Evolutionary conservation across 2,329 filamentous ascomycete genomes (phyloP).

Genomic region (Beauveria asiatica): DNA sequence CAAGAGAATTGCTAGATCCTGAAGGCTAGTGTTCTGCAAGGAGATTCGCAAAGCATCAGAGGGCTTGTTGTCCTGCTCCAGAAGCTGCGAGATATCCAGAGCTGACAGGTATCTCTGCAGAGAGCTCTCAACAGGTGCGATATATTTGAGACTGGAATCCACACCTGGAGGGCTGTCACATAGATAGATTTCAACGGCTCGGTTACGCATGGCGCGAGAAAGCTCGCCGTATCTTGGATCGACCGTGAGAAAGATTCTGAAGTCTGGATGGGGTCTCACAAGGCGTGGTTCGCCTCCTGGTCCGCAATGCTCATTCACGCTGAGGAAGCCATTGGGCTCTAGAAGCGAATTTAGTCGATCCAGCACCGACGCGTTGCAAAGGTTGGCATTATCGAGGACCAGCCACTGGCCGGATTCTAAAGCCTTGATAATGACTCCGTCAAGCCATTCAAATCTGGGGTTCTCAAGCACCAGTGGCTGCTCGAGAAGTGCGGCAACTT

Average conservation of each 20-base stretch:
- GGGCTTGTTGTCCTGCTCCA: constrained; percentile 16
- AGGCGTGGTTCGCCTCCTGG: constrained; percentile 72
- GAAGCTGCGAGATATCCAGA: constrained; percentile 22
- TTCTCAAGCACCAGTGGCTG: constrained; percentile 53
- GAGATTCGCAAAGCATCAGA: constrained; percentile 25
- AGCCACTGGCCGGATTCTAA: constrained; percentile 84
- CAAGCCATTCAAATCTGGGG: constrained; percentile 90
- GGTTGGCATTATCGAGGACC: constrained; percentile 91
- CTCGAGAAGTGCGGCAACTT: constrained; percentile 41
- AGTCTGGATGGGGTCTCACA: constrained; percentile 74
- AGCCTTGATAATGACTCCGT: constrained; percentile 84
- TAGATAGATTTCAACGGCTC: constrained; percentile 83
- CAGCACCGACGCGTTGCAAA: constrained; percentile 90
- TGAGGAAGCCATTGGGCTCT: constrained; percentile 79
- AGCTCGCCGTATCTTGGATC: constrained; percentile 88
- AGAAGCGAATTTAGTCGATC: constrained; percentile 91
- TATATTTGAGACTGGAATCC: constrained; percentile 27
- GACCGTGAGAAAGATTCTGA: constrained; percentile 88
- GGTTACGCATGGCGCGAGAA: constrained; percentile 92
- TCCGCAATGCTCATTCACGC: constrained; percentile 87
- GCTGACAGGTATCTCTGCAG: constrained; percentile 39
- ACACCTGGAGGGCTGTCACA: constrained; percentile 32
- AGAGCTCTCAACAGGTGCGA: constrained; percentile 40
- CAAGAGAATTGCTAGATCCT: constrained; percentile 33
- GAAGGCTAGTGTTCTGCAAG: constrained; percentile 39